These are phyloP conservation scores for Mycena alexandri DNA, from an alignment of 768 basidiomycete genomes.

Conservation along the genomic window DNA sequence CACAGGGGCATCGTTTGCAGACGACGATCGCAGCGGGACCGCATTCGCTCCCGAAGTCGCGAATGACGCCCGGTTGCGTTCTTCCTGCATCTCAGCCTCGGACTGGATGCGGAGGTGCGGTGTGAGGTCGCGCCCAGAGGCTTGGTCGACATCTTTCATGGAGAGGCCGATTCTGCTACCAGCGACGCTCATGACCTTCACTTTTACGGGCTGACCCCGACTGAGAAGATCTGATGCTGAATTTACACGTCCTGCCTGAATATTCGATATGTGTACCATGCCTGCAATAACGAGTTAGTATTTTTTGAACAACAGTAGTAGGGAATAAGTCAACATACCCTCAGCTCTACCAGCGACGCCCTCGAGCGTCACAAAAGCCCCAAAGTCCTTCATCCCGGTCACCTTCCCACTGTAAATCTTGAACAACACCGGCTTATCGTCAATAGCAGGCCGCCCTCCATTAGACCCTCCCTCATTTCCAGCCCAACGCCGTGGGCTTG, in stretches of 20 bases:
- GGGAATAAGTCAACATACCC: slow-evolving; percentile 65
- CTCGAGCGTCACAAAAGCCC: slow-evolving; percentile 92
- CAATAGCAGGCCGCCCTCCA: slow-evolving; percentile 52
- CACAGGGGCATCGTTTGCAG: slow-evolving; percentile 65
- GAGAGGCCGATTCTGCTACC: slow-evolving; percentile 87
- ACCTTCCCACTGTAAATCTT: slow-evolving; percentile 95
- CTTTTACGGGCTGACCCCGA: slow-evolving; percentile 88
- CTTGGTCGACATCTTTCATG: slow-evolving; percentile 98
- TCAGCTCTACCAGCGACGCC: slow-evolving; percentile 89
- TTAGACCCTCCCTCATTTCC: slow-evolving; percentile 58
- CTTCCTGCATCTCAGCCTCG: slow-evolving; percentile 93
- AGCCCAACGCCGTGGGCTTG: slow-evolving; percentile 67
- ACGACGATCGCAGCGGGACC: slow-evolving; percentile 74
- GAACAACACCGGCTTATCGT: slow-evolving; percentile 90
- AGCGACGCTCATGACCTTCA: slow-evolving; percentile 96
- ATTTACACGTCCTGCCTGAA: slow-evolving; percentile 88
- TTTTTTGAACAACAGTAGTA: slow-evolving; percentile 9
- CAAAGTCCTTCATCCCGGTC: slow-evolving; percentile 92
- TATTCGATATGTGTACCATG: slow-evolving; percentile 97
- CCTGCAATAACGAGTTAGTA: slow-evolving; percentile 60
- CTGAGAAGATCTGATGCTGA: slow-evolving; percentile 89
- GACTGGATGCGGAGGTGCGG: slow-evolving; percentile 96
- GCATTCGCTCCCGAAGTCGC: slow-evolving; percentile 89
- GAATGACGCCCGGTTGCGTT: slow-evolving; percentile 70
- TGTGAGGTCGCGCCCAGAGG: slow-evolving; percentile 89